Conservation (phyloP, 2,329 filamentous ascomycete species). For the Ceratocystiopsis sp. region DNA sequence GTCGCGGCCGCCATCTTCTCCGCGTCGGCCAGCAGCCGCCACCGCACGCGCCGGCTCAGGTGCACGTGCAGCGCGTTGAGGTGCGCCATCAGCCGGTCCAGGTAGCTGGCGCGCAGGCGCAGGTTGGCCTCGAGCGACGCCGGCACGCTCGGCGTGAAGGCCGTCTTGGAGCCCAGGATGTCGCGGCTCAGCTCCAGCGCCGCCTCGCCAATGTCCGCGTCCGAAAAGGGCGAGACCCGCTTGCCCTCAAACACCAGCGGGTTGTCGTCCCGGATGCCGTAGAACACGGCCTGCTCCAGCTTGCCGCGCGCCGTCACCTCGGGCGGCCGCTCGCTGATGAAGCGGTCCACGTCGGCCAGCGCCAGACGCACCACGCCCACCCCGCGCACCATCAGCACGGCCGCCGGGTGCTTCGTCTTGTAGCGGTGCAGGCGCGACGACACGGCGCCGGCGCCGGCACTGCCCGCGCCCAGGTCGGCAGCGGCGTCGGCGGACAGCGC, state of each 20-base stretch:
- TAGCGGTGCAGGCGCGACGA: slow-evolving; percentile 27
- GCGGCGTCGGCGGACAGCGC: slow-evolving; percentile 16
- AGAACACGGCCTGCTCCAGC: slow-evolving; percentile 89
- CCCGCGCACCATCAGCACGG: slow-evolving; percentile 45
- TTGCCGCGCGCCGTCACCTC: slow-evolving; percentile 70
- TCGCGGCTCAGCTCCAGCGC: slow-evolving; percentile 65
- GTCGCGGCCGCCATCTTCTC: slow-evolving; percentile 75
- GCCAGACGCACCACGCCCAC: slow-evolving; percentile 43
- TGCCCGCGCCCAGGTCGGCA: neutral
- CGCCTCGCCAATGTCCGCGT: slow-evolving; percentile 56
- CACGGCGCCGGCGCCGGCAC: neutral
- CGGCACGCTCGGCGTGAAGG: slow-evolving; percentile 54
- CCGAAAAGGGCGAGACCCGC: slow-evolving; percentile 47
- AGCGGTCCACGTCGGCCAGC: slow-evolving; percentile 40
- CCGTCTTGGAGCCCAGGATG: slow-evolving; percentile 60
- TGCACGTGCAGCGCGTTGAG: slow-evolving; percentile 48
- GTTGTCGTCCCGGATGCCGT: slow-evolving; percentile 63
- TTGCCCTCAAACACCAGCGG: slow-evolving; percentile 70
- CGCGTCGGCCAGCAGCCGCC: slow-evolving; percentile 73
- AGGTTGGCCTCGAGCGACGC: slow-evolving; percentile 72
- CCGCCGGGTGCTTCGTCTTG: slow-evolving; percentile 43
- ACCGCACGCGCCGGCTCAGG: slow-evolving; percentile 52
- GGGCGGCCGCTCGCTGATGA: slow-evolving; percentile 39
- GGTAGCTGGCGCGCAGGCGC: slow-evolving; percentile 50
- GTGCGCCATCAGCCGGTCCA: slow-evolving; percentile 59